These are phyloP conservation scores for Acer campestre DNA, from an alignment of 345 rosid genomes.

Conservation along the genomic window DNA sequence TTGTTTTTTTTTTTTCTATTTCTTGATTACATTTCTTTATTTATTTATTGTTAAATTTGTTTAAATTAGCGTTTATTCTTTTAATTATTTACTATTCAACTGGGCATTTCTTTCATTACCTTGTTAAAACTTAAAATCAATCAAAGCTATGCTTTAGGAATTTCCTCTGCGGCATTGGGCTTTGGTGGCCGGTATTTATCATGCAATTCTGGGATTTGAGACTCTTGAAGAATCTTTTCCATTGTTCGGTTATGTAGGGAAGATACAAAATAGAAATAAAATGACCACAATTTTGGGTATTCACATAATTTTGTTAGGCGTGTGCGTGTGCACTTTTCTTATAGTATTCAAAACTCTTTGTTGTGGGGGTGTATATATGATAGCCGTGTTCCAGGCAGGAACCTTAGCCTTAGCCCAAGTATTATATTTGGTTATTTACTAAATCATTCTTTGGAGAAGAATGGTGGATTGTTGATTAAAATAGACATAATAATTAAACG, in stretches of 20 bases:
- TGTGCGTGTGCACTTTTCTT: not conserved
- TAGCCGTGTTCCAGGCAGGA: too few species aligned
- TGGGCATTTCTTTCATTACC: too few species aligned
- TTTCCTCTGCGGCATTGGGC: too few species aligned
- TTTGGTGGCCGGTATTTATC: too few species aligned
- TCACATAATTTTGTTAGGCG: conserved; percentile 5
- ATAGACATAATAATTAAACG: too few species aligned
- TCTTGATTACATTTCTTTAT: not conserved
- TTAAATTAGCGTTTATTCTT: not conserved
- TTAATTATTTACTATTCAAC: too few species aligned
- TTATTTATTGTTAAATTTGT: not conserved
- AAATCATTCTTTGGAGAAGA: too few species aligned
- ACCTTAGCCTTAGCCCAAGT: too few species aligned
- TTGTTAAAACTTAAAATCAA: too few species aligned
- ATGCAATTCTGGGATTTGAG: not conserved
- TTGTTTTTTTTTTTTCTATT: not conserved
- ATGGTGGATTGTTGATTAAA: too few species aligned
- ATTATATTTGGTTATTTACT: too few species aligned
- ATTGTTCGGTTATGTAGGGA: conserved; percentile 16
- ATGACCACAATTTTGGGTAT: conserved; percentile 13
- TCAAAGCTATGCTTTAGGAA: too few species aligned
- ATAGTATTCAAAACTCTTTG: not conserved
- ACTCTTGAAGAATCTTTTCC: conserved; percentile 25
- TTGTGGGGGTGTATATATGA: not conserved
- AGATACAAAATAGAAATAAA: conserved; percentile 18